phyloP scores from a whole-genome alignment of 257 asterid genomes.

The Gynochthodes officinalis region DNA sequence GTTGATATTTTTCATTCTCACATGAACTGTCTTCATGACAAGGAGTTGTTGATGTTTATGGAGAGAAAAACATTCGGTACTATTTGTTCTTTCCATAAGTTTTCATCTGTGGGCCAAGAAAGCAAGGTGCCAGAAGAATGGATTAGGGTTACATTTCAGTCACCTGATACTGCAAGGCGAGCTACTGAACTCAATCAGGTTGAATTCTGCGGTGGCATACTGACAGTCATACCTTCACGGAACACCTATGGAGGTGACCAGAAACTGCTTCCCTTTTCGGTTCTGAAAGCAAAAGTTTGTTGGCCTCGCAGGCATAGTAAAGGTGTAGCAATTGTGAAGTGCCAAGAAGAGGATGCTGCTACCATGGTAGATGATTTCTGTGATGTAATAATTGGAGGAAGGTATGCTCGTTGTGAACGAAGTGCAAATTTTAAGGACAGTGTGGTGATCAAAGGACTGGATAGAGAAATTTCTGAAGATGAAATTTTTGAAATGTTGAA shows the following conservation, averaged over 20 bases:
- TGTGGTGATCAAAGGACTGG: constrained; percentile 49
- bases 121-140: constrained; percentile 58
- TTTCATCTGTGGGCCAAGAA: constrained; percentile 34
- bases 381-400: constrained; percentile 40
- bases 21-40: constrained; percentile 47
- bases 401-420: constrained; percentile 32
- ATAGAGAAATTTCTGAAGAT: constrained; percentile 54
- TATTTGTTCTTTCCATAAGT: constrained; percentile 59
- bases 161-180: constrained; percentile 73
- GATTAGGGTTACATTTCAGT: constrained; percentile 84
- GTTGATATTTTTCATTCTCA: constrained; percentile 66
- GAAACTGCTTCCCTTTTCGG: constrained; percentile 43
- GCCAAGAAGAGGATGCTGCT: constrained; percentile 54
- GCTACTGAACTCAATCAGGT: constrained; percentile 43
- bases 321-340: constrained; percentile 70
- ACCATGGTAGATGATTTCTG: constrained; percentile 50
- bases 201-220: constrained; percentile 48
- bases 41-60: constrained; percentile 57
- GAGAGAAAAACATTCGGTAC: constrained; percentile 53
- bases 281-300: constrained; percentile 60
- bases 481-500: constrained; percentile 47
- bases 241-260: constrained; percentile 41
- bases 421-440: constrained; percentile 33
- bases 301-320: constrained; percentile 93
- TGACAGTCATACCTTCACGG: constrained; percentile 59